These are phyloP conservation scores for Wallemia hederae DNA, from an alignment of 1,284 basidiomycete species.

Conservation along the genomic window DNA sequence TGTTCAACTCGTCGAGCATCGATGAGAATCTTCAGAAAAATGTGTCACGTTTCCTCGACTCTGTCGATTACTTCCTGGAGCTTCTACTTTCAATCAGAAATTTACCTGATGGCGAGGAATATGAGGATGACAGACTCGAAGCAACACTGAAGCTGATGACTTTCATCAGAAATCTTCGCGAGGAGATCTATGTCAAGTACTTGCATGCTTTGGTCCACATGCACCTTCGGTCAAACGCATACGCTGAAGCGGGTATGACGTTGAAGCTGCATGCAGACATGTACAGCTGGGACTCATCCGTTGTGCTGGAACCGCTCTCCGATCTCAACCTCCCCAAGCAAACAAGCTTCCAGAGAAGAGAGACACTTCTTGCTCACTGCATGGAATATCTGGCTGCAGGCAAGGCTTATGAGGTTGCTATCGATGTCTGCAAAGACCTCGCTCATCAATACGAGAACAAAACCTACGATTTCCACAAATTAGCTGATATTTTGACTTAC, in stretches of 20 bases:
- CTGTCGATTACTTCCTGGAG: slow-evolving; percentile 76
- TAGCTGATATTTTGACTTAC: slow-evolving; percentile 8
- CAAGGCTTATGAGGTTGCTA: slow-evolving; percentile 79
- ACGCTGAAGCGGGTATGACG: slow-evolving; percentile 70
- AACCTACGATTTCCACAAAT: slow-evolving; percentile 46
- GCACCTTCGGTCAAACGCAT: slow-evolving; percentile 11
- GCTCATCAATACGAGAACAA: slow-evolving; percentile 52
- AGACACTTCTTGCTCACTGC: slow-evolving; percentile 56
- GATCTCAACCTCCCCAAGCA: slow-evolving; percentile 58
- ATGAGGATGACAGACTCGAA: slow-evolving; percentile 73
- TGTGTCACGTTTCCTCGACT: slow-evolving; percentile 55
- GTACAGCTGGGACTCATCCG: slow-evolving; percentile 58
- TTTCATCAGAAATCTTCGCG: slow-evolving; percentile 29
- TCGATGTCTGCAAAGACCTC: slow-evolving; percentile 74
- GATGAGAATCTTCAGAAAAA: slow-evolving; percentile 47
- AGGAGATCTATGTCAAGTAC: slow-evolving; percentile 2
- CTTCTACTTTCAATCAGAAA: slow-evolving; percentile 71
- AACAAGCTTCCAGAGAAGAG: slow-evolving; percentile 76
- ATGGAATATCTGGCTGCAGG: slow-evolving; percentile 73
- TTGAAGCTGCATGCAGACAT: slow-evolving; percentile 78
- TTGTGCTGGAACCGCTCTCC: slow-evolving; percentile 22
- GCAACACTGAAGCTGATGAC: slow-evolving; percentile 76
- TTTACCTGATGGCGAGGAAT: slow-evolving; percentile 76
- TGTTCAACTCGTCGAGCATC: slow-evolving; percentile 57
- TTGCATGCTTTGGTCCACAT: slow-evolving; percentile 1